Percentiles rank a stretch among this genome's conserved stretches.
Evolutionary conservation across 2,329 filamentous ascomycete species (phyloP).

Genomic region (Elsinoe necatrix): DNA sequence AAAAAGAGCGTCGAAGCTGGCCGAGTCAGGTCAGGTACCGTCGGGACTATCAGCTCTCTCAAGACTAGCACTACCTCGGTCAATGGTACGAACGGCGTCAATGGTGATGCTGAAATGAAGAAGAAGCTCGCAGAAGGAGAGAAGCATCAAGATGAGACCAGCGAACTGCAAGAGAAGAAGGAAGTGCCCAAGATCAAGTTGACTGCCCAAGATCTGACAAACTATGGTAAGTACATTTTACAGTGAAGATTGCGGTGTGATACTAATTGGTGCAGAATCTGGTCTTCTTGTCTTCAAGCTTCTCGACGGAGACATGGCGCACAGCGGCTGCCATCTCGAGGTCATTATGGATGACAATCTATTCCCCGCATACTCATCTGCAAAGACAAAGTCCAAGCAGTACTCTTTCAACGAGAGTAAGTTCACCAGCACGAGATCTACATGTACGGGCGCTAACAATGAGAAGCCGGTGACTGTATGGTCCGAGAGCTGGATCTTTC

Average conservation of each 20-base stretch:
- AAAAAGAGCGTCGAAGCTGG: conserved; percentile 12
- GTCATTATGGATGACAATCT: conserved; percentile 91
- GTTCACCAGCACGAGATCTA: background rate
- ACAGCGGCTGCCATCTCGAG: conserved; percentile 69
- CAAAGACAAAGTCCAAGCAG: conserved; percentile 59
- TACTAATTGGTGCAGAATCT: conserved; percentile 55
- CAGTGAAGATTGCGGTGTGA: background rate
- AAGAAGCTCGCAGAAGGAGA: conserved; percentile 41
- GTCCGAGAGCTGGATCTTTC: conserved; percentile 97
- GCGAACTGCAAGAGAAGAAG: conserved; percentile 39
- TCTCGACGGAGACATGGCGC: conserved; percentile 76
- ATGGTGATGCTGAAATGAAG: conserved; percentile 33
- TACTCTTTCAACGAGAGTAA: conserved; percentile 73
- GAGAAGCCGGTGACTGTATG: conserved; percentile 73
- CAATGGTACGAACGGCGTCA: conserved; percentile 21
- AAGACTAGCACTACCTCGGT: conserved; percentile 22
- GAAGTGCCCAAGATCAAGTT: conserved; percentile 69
- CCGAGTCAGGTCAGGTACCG: conserved; percentile 23
- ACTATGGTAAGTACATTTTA: conserved; percentile 51
- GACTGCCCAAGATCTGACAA: conserved; percentile 67
- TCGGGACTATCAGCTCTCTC: conserved; percentile 37
- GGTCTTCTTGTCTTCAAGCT: conserved; percentile 92
- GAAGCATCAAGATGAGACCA: conserved; percentile 38
- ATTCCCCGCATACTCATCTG: conserved; percentile 79
- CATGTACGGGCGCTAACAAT: background rate